These are phyloP conservation scores for Amauroascus niger DNA, from an alignment of 2,329 filamentous ascomycete species.

Conservation along the genomic window DNA sequence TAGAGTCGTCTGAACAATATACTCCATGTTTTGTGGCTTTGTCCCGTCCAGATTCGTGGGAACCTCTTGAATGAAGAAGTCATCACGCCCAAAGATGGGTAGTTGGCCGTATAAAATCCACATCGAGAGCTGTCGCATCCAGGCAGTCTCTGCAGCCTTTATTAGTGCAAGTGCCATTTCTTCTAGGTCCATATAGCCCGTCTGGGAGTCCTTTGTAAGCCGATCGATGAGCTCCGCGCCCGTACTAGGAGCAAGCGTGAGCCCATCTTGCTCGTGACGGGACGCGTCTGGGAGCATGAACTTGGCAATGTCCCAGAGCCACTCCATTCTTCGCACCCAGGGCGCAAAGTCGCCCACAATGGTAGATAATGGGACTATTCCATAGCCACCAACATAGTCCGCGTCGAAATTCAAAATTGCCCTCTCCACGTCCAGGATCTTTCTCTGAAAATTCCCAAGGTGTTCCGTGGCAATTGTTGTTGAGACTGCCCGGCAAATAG, in stretches of 20 bases:
- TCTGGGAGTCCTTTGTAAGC: slow-evolving; percentile 65
- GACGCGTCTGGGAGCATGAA: slow-evolving; percentile 51
- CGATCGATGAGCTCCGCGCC: slow-evolving; percentile 69
- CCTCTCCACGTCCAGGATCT: slow-evolving; percentile 74
- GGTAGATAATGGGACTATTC: slow-evolving; percentile 82
- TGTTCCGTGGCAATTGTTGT: slow-evolving; percentile 66
- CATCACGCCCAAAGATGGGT: slow-evolving; percentile 64
- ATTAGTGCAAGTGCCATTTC: slow-evolving; percentile 62
- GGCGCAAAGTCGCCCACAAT: slow-evolving; percentile 76
- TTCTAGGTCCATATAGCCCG: slow-evolving; percentile 80
- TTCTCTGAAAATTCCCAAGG: slow-evolving; percentile 68
- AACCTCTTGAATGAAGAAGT: slow-evolving; percentile 67
- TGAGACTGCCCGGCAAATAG: slow-evolving; percentile 78
- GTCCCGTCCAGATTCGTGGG: slow-evolving; percentile 34
- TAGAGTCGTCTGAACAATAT: slow-evolving; percentile 49
- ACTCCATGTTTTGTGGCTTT: slow-evolving; percentile 37
- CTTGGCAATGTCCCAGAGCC: slow-evolving; percentile 65
- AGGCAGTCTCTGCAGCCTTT: slow-evolving; percentile 73
- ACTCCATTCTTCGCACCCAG: slow-evolving; percentile 76
- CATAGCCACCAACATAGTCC: slow-evolving; percentile 75
- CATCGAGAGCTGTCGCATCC: slow-evolving; percentile 79
- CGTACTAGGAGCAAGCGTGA: slow-evolving; percentile 39
- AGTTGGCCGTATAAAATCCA: slow-evolving; percentile 86
- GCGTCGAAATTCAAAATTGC: slow-evolving; percentile 67
- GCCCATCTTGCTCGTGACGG: slow-evolving; percentile 23